Evolutionary conservation across 345 rosid genomes (phyloP).

Genomic region (Salix brachista): DNA sequence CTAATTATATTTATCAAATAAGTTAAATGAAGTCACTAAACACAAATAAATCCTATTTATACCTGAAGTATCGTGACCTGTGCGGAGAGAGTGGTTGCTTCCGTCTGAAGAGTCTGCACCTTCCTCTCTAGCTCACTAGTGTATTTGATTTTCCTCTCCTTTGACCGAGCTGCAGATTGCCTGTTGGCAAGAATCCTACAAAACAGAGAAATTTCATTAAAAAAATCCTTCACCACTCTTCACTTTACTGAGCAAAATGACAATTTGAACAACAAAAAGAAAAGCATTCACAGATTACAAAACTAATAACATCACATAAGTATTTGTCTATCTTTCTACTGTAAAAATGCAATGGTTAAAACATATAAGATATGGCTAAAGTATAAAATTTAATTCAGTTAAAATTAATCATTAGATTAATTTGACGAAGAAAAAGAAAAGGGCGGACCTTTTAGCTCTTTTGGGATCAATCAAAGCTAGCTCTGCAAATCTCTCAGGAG

Average conservation of each 20-base stretch:
- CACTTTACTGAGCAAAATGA: background rate
- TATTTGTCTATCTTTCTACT: background rate
- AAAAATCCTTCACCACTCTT: background rate
- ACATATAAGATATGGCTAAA: background rate
- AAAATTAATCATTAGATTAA: background rate
- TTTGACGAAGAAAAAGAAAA: background rate
- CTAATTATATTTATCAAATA: background rate
- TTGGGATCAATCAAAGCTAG: slow-evolving; percentile 90
- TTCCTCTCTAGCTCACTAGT: slow-evolving; percentile 90
- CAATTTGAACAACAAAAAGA: background rate
- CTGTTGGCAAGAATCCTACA: slow-evolving; percentile 86
- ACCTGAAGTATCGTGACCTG: slow-evolving; percentile 95
- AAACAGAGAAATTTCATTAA: background rate
- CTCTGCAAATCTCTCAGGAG: slow-evolving; percentile 76
- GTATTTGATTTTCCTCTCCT: slow-evolving; percentile 86
- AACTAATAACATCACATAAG: background rate
- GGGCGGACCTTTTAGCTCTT: slow-evolving; percentile 76
- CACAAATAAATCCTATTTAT: background rate
- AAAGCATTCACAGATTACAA: background rate
- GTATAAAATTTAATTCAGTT: background rate
- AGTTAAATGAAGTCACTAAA: background rate
- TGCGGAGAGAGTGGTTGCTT: slow-evolving; percentile 95
- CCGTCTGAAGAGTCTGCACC: slow-evolving; percentile 96
- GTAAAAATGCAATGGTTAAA: background rate
- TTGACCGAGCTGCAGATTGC: slow-evolving; percentile 92